Base-by-base conservation (phyloP, 2,329 filamentous ascomycete genomes). In the Claviceps sorghi region DNA sequence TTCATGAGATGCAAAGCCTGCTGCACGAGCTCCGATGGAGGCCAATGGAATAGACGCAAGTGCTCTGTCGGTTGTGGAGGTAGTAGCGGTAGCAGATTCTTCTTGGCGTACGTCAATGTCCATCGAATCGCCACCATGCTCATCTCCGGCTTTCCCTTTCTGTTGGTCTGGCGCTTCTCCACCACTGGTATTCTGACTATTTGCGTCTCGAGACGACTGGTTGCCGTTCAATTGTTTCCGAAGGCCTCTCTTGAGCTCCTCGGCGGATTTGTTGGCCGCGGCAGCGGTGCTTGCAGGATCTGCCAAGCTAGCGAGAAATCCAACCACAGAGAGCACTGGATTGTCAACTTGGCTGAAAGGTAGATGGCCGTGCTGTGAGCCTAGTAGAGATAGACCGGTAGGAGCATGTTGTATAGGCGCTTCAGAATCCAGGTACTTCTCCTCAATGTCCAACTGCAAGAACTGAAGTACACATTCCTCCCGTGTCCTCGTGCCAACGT, bases 381-480 rank as follows among this genome's bases (percentile, higher is more conserved):
- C 84, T 38, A 93, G 73, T 74, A 85, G 73, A 52, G 79, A 74
- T 52, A 86, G 72, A 8, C 81, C 78, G 1, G 71, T 78, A 11
- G 74, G 76, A 48, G 74, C 73, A 53, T 72, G 74, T 51, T 72
- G 74, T 51, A 78, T 67, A 2, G 66, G 61, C 3, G 62, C 60
- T 61, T 91, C 83, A 8, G 88, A 82, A 61, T 97, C 90, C 10
- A 96, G 74, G 63, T 96, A 98, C 66, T 95, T 94, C 72, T 96
- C 91, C 67, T 97, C 93, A 56, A 98, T 98, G 59, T 96, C 91
- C 38, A 98, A 76, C 64, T 96, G 89, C 57, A 98, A 69, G 72
- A 98, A 98, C 65, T 96, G 93, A 60, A 97, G 77, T 17, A 97
- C 91, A 66, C 93, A 98, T 70, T 98, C 91, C 67, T 98, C 94